phyloP scores from a whole-genome alignment of 164 flowering plant genomes.

The Liriodendron chinense region DNA sequence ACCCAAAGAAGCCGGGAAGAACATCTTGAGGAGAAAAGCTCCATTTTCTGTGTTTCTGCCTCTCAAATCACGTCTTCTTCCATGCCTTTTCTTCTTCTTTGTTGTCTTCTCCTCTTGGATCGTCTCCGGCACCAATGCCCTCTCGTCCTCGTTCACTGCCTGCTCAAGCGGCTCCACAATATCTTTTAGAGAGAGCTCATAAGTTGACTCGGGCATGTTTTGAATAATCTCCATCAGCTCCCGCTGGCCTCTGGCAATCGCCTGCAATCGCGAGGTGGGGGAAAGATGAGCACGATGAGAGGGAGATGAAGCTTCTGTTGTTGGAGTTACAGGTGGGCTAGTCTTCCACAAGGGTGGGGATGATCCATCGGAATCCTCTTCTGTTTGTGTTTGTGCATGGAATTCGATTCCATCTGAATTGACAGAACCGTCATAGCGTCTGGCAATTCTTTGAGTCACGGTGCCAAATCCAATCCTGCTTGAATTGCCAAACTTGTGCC shows the following conservation, averaged over 20 bases:
- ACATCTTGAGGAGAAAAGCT: conserved; percentile 52
- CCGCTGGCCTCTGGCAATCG: conserved; percentile 48
- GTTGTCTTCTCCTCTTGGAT: conserved; percentile 19
- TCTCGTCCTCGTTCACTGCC: conserved; percentile 8
- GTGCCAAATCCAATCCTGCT: not conserved
- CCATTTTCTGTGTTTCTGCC: conserved; percentile 40
- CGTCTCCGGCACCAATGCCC: conserved; percentile 4
- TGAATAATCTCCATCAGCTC: conserved; percentile 75
- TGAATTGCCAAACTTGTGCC: not conserved
- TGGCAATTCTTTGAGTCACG: not conserved
- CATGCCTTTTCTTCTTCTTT: conserved; percentile 8
- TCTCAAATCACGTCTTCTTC: conserved; percentile 18
- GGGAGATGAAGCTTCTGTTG: conserved; percentile 24
- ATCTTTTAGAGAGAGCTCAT: conserved; percentile 75
- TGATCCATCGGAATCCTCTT: conserved; percentile 25
- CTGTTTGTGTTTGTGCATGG: conserved; percentile 9
- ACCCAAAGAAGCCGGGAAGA: conserved; percentile 38
- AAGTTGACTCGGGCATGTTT: conserved; percentile 63
- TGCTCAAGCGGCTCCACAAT: conserved; percentile 35
- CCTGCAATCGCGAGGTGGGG: conserved; percentile 31
- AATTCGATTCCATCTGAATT: conserved; percentile 16
- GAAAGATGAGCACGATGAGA: conserved; percentile 24
- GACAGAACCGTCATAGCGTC: not conserved
- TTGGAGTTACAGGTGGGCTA: conserved; percentile 14
- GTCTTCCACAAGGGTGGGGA: conserved; percentile 57